Percentiles rank a stretch among this genome's conserved stretches.
phyloP scores from a whole-genome alignment of 805 yeast species.

The Ogataea polymorpha region DNA sequence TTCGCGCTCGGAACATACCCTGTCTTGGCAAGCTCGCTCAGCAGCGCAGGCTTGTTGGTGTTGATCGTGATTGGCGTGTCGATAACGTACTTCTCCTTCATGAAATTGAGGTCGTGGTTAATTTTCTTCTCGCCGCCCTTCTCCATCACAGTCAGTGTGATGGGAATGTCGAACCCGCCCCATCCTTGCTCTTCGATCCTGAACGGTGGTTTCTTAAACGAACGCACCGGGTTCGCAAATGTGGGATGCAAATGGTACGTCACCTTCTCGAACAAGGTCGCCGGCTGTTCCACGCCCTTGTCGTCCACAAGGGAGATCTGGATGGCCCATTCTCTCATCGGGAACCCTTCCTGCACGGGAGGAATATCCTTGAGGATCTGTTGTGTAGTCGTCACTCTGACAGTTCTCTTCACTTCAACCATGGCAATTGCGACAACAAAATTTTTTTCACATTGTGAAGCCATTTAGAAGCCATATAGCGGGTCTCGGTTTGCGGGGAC shows the following conservation, averaged over 20 bases:
- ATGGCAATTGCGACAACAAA: constrained; percentile 18
- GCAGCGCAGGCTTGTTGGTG: constrained; percentile 66
- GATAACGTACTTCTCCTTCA: constrained; percentile 67
- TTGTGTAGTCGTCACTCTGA: constrained; percentile 84
- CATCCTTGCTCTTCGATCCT: constrained; percentile 90
- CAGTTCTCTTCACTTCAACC: constrained; percentile 73
- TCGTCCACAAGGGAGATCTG: constrained; percentile 72
- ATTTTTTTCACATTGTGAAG: constrained; percentile 2
- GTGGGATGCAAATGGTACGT: constrained; percentile 95
- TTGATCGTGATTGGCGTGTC: constrained; percentile 81
- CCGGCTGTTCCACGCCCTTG: constrained; percentile 80
- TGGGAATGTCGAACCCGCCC: constrained; percentile 95
- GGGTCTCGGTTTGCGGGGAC: too few relatives aligned
- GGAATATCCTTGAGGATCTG: constrained; percentile 76
- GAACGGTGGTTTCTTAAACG: constrained; percentile 80
- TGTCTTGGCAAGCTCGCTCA: constrained; percentile 69
- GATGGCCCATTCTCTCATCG: constrained; percentile 92
- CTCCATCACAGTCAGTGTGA: constrained; percentile 73
- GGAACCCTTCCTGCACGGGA: constrained; percentile 84
- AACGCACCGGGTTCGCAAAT: constrained; percentile 82
- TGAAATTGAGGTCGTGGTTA: constrained; percentile 85
- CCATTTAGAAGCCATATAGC: background rate
- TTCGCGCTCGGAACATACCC: constrained; percentile 66
- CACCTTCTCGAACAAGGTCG: constrained; percentile 84
- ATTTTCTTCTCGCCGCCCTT: constrained; percentile 86